These are phyloP conservation scores for Penicillium sp. DNA, from an alignment of 2,329 filamentous ascomycete species.

Conservation along the genomic window DNA sequence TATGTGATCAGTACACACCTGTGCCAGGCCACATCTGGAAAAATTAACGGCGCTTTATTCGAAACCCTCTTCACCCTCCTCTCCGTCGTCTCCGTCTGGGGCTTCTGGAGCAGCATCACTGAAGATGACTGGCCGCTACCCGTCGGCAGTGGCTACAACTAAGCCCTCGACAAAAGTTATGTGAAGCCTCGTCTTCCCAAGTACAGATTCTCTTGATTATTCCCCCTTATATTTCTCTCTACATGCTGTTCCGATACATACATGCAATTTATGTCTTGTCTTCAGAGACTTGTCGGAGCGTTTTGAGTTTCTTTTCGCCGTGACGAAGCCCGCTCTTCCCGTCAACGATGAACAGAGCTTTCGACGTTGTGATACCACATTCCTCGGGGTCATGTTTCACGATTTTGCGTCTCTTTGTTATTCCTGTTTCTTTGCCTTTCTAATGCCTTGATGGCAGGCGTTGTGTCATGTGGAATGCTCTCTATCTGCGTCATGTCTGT, in stretches of 20 bases:
- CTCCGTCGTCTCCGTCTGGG: constrained; percentile 80
- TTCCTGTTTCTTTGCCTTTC: background rate
- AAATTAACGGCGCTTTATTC: constrained; percentile 91
- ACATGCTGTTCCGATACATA: constrained; percentile 16
- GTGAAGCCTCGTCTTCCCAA: constrained; percentile 6
- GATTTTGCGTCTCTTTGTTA: constrained; percentile 17
- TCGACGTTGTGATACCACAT: constrained; percentile 30
- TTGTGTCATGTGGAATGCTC: background rate
- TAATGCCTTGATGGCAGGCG: constrained; percentile 7
- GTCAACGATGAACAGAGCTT: constrained; percentile 15
- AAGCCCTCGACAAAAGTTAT: constrained; percentile 6
- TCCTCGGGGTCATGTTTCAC: constrained; percentile 27
- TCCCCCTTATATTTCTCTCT: background rate
- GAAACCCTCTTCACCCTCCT: constrained; percentile 89
- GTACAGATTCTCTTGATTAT: constrained; percentile 1
- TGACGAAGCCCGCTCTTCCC: constrained; percentile 15
- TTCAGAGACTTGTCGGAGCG: constrained; percentile 5
- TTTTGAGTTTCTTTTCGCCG: constrained; percentile 8
- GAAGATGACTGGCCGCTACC: constrained; percentile 92
- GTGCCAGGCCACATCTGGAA: constrained; percentile 77
- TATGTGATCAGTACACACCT: constrained; percentile 91
- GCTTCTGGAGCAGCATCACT: constrained; percentile 98
- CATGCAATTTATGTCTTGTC: constrained; percentile 7
- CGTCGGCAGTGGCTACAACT: constrained; percentile 35
- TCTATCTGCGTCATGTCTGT: background rate